Percentiles rank a stretch among this genome's conserved stretches.
Evolutionary conservation across 441 rosid genomes (phyloP).

Genomic region (Pelargonium exstipulatum): DNA sequence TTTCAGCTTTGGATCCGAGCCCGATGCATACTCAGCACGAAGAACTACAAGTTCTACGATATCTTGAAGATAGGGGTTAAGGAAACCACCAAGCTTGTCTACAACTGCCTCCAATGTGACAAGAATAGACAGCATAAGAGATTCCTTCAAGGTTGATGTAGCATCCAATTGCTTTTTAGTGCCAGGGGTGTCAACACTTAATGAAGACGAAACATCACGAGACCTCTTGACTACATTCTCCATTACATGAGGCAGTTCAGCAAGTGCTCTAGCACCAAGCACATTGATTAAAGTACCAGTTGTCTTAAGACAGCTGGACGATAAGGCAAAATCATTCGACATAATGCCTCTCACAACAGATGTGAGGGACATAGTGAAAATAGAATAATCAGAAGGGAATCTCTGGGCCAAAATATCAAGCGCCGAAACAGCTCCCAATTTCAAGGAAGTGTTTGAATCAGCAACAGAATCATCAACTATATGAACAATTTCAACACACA

Average conservation of each 20-base stretch:
- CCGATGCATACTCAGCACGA: conserved; percentile 49
- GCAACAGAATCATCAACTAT: conserved; percentile 48
- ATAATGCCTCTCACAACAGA: conserved; percentile 55
- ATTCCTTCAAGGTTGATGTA: conserved; percentile 27
- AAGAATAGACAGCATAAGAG: conserved; percentile 60
- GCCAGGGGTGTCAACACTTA: conserved; percentile 21
- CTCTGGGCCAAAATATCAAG: conserved; percentile 64
- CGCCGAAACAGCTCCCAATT: conserved; percentile 70
- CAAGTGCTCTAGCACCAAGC: conserved; percentile 79
- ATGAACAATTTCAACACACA: conserved; percentile 66
- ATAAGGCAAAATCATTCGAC: conserved; percentile 50
- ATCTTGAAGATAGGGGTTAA: conserved; percentile 83
- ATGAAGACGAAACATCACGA: conserved; percentile 26
- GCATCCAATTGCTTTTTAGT: conserved; percentile 25
- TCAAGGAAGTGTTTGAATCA: conserved; percentile 50
- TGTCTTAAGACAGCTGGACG: conserved; percentile 76
- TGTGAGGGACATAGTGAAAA: conserved; percentile 68
- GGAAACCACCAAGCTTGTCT: conserved; percentile 89
- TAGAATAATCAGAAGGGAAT: conserved; percentile 60
- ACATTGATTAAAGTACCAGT: conserved; percentile 73
- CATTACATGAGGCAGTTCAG: conserved; percentile 76
- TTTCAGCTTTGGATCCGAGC: conserved; percentile 57
- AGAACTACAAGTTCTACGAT: conserved; percentile 60
- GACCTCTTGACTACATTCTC: conserved; percentile 49
- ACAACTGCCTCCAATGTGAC: conserved; percentile 71